Evolutionary conservation across 2,329 filamentous ascomycete species (phyloP).

Genomic region (Lasiodiplodia sp.): DNA sequence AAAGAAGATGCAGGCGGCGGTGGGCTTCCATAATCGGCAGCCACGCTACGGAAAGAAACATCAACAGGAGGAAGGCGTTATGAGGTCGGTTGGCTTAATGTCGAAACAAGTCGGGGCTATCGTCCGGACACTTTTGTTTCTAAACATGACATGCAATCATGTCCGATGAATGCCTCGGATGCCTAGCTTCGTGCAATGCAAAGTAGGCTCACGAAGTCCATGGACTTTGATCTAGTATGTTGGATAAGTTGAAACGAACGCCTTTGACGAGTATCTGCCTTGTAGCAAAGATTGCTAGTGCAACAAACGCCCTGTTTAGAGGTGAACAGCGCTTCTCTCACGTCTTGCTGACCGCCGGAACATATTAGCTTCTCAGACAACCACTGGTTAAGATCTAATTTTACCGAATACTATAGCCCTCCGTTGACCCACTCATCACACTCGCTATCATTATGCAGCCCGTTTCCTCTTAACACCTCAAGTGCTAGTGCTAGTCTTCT

Average conservation of each 20-base stretch:
- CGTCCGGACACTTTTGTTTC: background rate
- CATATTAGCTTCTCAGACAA: background rate
- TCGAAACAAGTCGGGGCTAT: background rate
- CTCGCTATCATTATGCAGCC: slow-evolving; percentile 3
- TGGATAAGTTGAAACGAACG: no score
- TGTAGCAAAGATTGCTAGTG: no score
- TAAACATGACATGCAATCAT: no score
- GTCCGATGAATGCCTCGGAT: no score
- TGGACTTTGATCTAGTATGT: no score
- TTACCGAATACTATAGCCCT: background rate
- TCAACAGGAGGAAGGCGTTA: no score
- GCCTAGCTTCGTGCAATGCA: no score
- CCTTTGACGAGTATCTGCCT: no score
- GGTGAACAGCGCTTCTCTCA: no score
- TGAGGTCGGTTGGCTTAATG: no score
- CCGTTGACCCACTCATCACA: background rate
- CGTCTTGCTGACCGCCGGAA: background rate
- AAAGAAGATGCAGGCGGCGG: background rate
- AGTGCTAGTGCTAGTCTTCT: slow-evolving; percentile 1
- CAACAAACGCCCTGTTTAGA: no score
- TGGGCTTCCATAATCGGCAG: background rate
- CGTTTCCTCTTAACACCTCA: background rate
- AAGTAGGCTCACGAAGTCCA: no score
- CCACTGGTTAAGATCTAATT: background rate
- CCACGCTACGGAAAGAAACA: background rate